Evolutionary conservation across 2,329 filamentous ascomycete species (phyloP), one percentile per base, ranked within the genome.

Genomic region (Alternaria atra): DNA sequence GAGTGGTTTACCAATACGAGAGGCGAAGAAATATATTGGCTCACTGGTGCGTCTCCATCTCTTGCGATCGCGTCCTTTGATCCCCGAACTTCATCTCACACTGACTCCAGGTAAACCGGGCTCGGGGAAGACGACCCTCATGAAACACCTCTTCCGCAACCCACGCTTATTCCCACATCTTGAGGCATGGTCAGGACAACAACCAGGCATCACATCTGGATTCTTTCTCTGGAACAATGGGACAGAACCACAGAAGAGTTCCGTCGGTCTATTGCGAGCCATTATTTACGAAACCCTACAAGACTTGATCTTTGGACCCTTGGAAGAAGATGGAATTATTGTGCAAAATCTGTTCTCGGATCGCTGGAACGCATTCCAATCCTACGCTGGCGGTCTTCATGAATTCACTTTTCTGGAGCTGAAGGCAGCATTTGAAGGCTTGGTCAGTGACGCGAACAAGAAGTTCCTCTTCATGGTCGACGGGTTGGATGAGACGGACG

Each of bases 91-190:
- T 17, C 50, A 25, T 52, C 50, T 52, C 23, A 25, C 20, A 46
- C 20, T 25, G 6, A 46, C 23, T 7, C 20, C 32, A 71, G 69
- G 73, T 12, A 71, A 83, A 34, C 78, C 82, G 3, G 83, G 83
- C 0, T 80, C 80, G 0, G 83, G 83, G 0, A 84, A 84, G 60
- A 83, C 81, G 0, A 83, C 81, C 0, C 71, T 84, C 2, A 82
- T 83, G 71, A 78, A 80, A 20, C 77, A 78, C 35, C 52, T 73
- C 3, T 73, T 75, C 51, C 70, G 70, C 13, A 73, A 75, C 39
- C 58, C 66, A 46, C 60, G 58, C 3, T 52, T 72, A 9, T 74
- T 72, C 43, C 66, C 70, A 13, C 65, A 67, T 20, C 52, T 74
- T 15, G 71, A 74, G 48, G 62, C 67, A 8, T 76, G 74, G 73